These are phyloP conservation scores for Suillus ampliporus DNA, from an alignment of 768 basidiomycete genomes.

Conservation along the genomic window DNA sequence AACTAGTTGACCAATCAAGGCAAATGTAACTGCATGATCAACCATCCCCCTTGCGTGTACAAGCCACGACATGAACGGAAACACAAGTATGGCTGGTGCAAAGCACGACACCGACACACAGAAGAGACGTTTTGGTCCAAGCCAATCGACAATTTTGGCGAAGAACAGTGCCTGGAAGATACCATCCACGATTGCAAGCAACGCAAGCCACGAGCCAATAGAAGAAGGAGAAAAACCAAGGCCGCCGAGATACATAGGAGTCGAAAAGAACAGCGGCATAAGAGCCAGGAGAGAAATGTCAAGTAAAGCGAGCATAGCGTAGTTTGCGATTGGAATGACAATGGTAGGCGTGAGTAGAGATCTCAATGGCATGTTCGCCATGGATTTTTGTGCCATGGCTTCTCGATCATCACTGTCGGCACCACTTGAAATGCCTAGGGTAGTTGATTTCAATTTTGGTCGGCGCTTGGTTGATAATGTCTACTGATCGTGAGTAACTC, in stretches of 20 bases:
- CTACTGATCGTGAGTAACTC: not conserved
- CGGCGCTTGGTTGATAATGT: conserved; percentile 3
- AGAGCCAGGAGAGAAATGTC: conserved; percentile 45
- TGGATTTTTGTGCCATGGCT: conserved; percentile 8
- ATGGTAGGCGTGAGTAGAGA: conserved; percentile 40
- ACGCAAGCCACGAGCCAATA: conserved; percentile 45
- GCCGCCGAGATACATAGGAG: conserved; percentile 45
- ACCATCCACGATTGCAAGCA: conserved; percentile 44
- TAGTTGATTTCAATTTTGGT: not conserved
- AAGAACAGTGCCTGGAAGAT: conserved; percentile 46
- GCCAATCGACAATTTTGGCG: conserved; percentile 38
- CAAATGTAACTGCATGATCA: conserved; percentile 48
- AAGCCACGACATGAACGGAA: conserved; percentile 44
- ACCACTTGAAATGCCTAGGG: conserved; percentile 13
- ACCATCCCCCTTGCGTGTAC: conserved; percentile 52
- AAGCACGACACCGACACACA: conserved; percentile 27
- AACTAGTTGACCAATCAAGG: conserved; percentile 52
- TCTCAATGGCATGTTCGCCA: conserved; percentile 48
- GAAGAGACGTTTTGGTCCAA: conserved; percentile 44
- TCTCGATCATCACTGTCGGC: conserved; percentile 20
- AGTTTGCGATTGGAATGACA: conserved; percentile 40
- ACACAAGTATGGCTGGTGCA: conserved; percentile 28
- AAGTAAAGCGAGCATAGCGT: conserved; percentile 39
- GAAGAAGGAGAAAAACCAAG: conserved; percentile 40
- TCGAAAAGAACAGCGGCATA: conserved; percentile 46